A percentile compares a stretch with the other conserved stretches of the same genome.
Evolutionary conservation across 2,329 filamentous ascomycete species (phyloP).

Genomic region (Colletotrichum sp.): DNA sequence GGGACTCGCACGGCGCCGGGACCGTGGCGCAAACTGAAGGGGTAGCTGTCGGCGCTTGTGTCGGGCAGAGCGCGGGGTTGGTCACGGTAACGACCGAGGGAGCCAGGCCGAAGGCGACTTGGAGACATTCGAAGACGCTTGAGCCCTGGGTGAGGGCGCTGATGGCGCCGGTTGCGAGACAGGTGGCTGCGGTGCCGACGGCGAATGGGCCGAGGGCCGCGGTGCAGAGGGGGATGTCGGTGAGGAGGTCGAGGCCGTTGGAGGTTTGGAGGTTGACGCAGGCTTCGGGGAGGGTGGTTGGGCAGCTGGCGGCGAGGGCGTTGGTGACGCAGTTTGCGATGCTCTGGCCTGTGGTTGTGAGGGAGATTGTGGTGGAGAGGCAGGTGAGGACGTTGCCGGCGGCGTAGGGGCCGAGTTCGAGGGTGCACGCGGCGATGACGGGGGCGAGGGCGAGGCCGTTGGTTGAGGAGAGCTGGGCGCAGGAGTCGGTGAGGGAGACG

Average conservation of each 20-base stretch:
- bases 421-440: conserved; percentile 13
- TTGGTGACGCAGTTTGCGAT: background rate
- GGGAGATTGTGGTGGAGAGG: background rate
- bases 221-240: background rate
- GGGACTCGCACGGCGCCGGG: background rate
- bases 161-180: background rate
- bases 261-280: background rate
- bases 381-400: conserved; percentile 8
- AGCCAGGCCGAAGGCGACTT: background rate
- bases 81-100: background rate
- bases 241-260: background rate
- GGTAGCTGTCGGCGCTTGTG: background rate
- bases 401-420: conserved; percentile 12
- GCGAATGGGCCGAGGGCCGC: background rate
- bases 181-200: background rate
- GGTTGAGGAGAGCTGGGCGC: background rate
- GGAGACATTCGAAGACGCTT: background rate
- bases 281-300: background rate
- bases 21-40: background rate
- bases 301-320: background rate
- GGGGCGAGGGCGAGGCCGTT: conserved; percentile 14
- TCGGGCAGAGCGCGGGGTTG: background rate
- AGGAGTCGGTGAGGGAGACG: conserved; percentile 13
- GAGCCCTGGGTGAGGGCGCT: background rate
- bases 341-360: background rate